Evolutionary conservation across 139 green algal genomes (phyloP).

Genomic region (Chlamydomonas eustigma): DNA sequence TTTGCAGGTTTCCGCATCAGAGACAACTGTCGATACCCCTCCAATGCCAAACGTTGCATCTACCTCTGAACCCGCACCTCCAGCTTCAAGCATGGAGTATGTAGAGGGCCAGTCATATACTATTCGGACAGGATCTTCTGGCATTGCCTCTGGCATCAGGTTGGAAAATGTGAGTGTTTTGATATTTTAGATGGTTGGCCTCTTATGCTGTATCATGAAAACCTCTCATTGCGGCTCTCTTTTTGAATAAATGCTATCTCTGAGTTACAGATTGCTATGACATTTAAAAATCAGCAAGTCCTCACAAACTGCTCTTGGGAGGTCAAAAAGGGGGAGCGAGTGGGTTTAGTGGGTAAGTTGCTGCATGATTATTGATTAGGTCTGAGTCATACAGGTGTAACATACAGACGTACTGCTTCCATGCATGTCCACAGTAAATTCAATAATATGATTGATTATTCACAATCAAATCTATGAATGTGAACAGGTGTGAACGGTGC

Average conservation of each 20-base stretch:
- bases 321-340: slow-evolving; percentile 92
- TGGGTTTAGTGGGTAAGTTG: slow-evolving; percentile 88
- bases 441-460: too few species aligned
- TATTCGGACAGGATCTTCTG: slow-evolving; percentile 19
- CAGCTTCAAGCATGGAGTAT: slow-evolving; percentile 4
- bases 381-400: too few species aligned
- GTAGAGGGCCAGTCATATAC: not conserved
- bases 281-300: slow-evolving; percentile 94
- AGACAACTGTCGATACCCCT: too few species aligned
- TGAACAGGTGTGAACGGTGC: slow-evolving; percentile 90
- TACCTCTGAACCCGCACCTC: not conserved
- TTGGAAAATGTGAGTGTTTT: slow-evolving; percentile 62
- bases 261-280: slow-evolving; percentile 60
- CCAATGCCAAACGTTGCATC: not conserved
- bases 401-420: too few species aligned
- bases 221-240: too few species aligned
- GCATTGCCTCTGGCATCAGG: slow-evolving; percentile 64
- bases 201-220: not conserved
- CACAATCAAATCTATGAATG: too few species aligned
- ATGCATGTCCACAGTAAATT: too few species aligned
- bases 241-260: not conserved
- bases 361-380: too few species aligned
- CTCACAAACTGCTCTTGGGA: slow-evolving; percentile 89
- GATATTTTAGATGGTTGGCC: not conserved
- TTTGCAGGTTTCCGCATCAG: too few species aligned